phyloP scores from a whole-genome alignment of 2,329 filamentous ascomycete species.

The Plenodomus biglobosus region DNA sequence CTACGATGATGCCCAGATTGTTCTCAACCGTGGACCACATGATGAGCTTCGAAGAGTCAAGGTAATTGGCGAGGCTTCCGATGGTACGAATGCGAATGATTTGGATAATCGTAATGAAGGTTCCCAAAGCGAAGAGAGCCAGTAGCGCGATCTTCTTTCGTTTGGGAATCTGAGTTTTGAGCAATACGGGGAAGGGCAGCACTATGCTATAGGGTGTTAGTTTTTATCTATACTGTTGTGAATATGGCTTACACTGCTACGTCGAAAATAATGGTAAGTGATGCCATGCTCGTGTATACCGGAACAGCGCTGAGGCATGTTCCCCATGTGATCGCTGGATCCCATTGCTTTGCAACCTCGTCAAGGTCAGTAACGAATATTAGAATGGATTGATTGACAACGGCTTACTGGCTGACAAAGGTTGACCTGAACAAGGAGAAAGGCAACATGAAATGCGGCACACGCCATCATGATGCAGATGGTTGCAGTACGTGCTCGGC shows the following conservation, averaged over 20 bases:
- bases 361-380: neutral
- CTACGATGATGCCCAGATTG: slow-evolving; percentile 20
- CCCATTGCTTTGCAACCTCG: slow-evolving; percentile 16
- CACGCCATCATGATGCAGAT: slow-evolving; percentile 13
- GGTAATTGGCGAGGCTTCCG: slow-evolving; percentile 16
- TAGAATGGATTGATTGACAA: no score
- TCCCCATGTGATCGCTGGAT: slow-evolving; percentile 12
- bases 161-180: slow-evolving; percentile 15
- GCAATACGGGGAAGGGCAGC: slow-evolving; percentile 15
- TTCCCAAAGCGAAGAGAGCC: slow-evolving; percentile 13
- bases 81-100: slow-evolving; percentile 14
- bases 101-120: slow-evolving; percentile 20
- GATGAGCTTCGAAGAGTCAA: slow-evolving; percentile 16
- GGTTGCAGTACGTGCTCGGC: slow-evolving; percentile 10
- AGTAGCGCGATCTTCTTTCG: slow-evolving; percentile 13
- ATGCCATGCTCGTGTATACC: slow-evolving; percentile 18
- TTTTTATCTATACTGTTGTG: no score
- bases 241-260: slow-evolving; percentile 11
- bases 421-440: slow-evolving; percentile 14
- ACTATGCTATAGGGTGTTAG: slow-evolving; percentile 10
- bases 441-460: slow-evolving; percentile 13
- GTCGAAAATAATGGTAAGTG: slow-evolving; percentile 14
- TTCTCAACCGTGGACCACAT: slow-evolving; percentile 21
- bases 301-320: slow-evolving; percentile 15
- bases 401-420: slow-evolving; percentile 14